phyloP scores from a whole-genome alignment of 202 grass and related monocot genomes.

The Miscanthus sacchariflorus region DNA sequence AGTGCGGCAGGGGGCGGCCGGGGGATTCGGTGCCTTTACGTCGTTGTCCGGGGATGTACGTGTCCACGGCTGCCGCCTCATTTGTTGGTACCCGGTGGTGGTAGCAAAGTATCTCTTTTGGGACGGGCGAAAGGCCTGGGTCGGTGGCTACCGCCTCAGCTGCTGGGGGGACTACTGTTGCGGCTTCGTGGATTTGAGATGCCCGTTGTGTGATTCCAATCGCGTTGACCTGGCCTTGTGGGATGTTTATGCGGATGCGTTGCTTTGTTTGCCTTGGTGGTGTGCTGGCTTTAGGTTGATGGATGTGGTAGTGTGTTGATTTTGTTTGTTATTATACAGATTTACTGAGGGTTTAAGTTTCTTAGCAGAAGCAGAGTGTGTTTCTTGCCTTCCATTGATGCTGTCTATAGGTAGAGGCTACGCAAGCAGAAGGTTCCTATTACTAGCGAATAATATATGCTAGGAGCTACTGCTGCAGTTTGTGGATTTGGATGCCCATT shows the following conservation, averaged over 20 bases:
- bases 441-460: neutral
- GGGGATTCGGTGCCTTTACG: conserved; percentile 31
- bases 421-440: neutral
- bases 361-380: neutral
- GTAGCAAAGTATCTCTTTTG: neutral
- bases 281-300: neutral
- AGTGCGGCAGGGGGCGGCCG: conserved; percentile 1
- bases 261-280: neutral
- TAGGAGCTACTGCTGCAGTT: neutral
- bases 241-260: neutral
- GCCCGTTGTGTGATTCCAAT: neutral
- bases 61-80: conserved; percentile 31
- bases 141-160: neutral
- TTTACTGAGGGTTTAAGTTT: neutral
- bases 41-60: conserved; percentile 49
- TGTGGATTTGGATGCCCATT: neutral
- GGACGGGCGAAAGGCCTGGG: neutral
- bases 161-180: neutral
- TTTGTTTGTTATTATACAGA: neutral
- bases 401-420: neutral
- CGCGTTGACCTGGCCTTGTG: neutral
- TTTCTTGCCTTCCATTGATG: neutral
- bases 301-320: neutral
- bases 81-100: neutral
- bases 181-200: neutral